Evolutionary conservation across 257 asterid species (phyloP).

Genomic region (Petrea volubilis): DNA sequence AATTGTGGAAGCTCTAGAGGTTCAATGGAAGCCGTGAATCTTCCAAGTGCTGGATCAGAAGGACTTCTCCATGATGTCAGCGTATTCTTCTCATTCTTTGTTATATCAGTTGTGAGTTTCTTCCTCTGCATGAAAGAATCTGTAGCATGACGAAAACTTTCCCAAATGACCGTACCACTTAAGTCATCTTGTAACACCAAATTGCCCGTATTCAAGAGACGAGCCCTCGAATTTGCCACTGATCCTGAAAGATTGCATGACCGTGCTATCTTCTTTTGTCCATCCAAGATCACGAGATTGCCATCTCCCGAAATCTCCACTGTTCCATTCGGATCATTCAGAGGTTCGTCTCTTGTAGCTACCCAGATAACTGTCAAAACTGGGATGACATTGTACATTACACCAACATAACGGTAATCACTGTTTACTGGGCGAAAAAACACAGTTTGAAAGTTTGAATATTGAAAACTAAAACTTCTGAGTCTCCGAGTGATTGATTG

Average conservation of each 20-base stretch:
- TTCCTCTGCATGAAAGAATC: conserved; percentile 11
- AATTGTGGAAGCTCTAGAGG: conserved; percentile 4
- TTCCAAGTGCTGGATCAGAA: conserved; percentile 48
- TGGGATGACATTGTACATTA: conserved; percentile 37
- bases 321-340: conserved; percentile 24
- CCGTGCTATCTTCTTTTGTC: conserved; percentile 29
- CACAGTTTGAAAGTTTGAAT: conserved; percentile 38
- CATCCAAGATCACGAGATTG: conserved; percentile 39
- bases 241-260: conserved; percentile 21
- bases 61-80: conserved; percentile 44
- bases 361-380: conserved; percentile 45
- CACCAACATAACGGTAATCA: conserved; percentile 43
- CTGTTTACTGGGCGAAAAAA: conserved; percentile 43
- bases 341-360: conserved; percentile 49
- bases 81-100: background rate
- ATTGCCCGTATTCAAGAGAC: conserved; percentile 36
- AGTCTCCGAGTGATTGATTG: conserved; percentile 29
- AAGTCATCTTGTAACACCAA: conserved; percentile 24
- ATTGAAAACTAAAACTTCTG: conserved; percentile 33
- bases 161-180: conserved; percentile 3
- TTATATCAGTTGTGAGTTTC: conserved; percentile 6
- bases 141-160: conserved; percentile 16
- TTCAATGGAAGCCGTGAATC: conserved; percentile 34
- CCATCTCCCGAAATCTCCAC: conserved; percentile 30
- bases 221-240: conserved; percentile 26